Base-by-base conservation (phyloP, 2,329 filamentous ascomycete species). In the Paecilomyces sp. region DNA sequence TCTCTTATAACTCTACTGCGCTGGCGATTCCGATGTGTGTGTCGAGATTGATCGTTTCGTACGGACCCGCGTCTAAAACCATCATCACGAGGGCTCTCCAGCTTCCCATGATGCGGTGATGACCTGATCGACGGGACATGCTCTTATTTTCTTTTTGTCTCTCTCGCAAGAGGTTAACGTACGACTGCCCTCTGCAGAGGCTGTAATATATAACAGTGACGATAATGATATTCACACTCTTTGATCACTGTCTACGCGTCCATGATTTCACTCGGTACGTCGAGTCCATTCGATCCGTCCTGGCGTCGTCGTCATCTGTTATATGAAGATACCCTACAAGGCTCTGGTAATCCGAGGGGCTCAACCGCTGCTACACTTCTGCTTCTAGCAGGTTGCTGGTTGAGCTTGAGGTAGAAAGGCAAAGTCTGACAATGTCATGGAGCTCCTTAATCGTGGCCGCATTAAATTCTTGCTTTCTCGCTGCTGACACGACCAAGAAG, bases 61-160 rank as follows among this genome's bases (percentile, higher is more conserved):
- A 62, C 62, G 55, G 60, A 76, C 74, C 76, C 87, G 83, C 84
- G 85, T 88, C 80, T 88, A 91, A 91, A 91, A 91, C 88, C 88
- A 88, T 90, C 83, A 84, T 86, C 83, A 86, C 85, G 88, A 91
- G 75, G 74, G 73, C 74, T 76, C 63, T 64, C 31, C 55, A 67
- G 71, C 70, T 74, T 62, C 41, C 70, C 74, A 77, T 74, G 73
- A 78, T 72, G 67, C 74, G 75, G 66, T 77, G 75, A 78, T 78
- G 75, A 78, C 75, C 75, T 77, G 72, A 71, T 63, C 74, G 74
- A 71, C 70, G 75, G 70, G 71, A 77, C 75, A 77, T 63, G 61
- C 59, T 57, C 58, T 65, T 60, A 54, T 62, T 58, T 56, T n/a
- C 64, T 60, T 56, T 62, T 58, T 56, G 3, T 28, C 6, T 28